Evolutionary conservation across 805 yeast genomes (phyloP).

Genomic region (Groenewaldozyma tartarivorans): DNA sequence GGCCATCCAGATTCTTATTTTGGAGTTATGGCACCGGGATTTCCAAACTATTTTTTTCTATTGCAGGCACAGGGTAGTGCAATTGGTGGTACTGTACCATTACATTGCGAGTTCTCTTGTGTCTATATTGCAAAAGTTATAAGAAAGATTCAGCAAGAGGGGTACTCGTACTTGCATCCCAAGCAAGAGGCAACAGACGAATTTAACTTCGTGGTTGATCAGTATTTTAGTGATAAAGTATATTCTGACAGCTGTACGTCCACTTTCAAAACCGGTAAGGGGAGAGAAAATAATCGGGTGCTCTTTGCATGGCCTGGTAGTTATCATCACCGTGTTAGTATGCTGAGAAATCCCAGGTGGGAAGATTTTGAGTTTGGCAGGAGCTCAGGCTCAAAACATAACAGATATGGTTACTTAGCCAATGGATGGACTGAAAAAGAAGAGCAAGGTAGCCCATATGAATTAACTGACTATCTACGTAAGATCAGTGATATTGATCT

Average conservation of each 20-base stretch:
- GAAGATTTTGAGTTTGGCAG: constrained; percentile 14
- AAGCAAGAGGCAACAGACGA: constrained; percentile 1
- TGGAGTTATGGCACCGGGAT: constrained; percentile 12
- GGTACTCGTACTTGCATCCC: constrained; percentile 6
- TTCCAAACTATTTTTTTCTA: constrained; percentile 15
- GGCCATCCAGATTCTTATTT: constrained; percentile 8
- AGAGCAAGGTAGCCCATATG: too few relatives aligned
- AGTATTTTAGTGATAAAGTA: constrained; percentile 1
- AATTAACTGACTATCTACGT: too few relatives aligned
- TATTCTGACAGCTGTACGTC: constrained; percentile 1
- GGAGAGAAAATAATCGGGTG: background rate
- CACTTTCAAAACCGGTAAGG: constrained; percentile 5
- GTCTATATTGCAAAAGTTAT: constrained; percentile 6
- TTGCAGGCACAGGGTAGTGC: constrained; percentile 9
- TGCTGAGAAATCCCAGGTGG: constrained; percentile 9
- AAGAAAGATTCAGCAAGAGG: constrained; percentile 5
- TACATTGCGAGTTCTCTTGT: constrained; percentile 2
- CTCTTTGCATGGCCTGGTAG: constrained; percentile 11
- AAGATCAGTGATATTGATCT: too few relatives aligned
- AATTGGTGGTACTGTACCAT: constrained; percentile 7
- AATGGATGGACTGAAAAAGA: too few relatives aligned
- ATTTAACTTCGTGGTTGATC: constrained; percentile 1
- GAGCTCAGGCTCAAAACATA: too few relatives aligned
- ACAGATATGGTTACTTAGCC: too few relatives aligned
- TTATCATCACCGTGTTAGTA: constrained; percentile 9